Evolutionary conservation across 2,329 filamentous ascomycete genomes (phyloP), one percentile per base, ranked within the genome.

Genomic region (Cladosporium sp.): DNA sequence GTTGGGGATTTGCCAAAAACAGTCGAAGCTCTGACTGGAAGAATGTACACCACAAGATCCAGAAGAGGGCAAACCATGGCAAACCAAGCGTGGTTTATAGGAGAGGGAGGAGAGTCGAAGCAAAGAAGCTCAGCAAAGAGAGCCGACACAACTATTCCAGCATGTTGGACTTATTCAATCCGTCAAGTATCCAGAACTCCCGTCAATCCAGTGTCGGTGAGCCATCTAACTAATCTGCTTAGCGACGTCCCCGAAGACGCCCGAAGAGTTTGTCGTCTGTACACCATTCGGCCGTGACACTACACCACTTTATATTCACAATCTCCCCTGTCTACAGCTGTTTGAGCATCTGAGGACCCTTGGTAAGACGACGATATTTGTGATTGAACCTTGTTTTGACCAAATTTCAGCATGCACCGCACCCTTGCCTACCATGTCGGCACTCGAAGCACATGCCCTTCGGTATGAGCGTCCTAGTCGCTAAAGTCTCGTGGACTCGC

Each of bases 111-210:
- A 59, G 21, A 28, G 57, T 59, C 14, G 34, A 44, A 26, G 14
- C 36, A 28, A 59, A 59, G 38, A 59, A 59, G 36, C 57, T 59
- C 21, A 59, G 26, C 36, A 59, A 59, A 30, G 57, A 59, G 21
- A 44, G 57, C 12, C 57, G 57, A 11, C 57, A 59, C 21, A 18
- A 36, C 34, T 58, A 28, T 47, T 44, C 57, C 34, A 47, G 24
- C 36, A 28, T 21, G 14, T 44, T 41, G 24, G 24, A 41, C 3
- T 24, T 47, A 12, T 47, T 47, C 41, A 47, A 47, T 24, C 41
- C 41, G 21, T 24, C 18, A 24, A 15, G 41, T 47, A 24, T 1
- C 1, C 18, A 47, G 4, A 32, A 32, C 18, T 3, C 21, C 41
- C 41, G 15, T 47, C 15, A 24, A n/a, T 47, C 41, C 41, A 24